Base-by-base conservation (phyloP, 2,329 filamentous ascomycete species). In the Geosmithia flava region DNA sequence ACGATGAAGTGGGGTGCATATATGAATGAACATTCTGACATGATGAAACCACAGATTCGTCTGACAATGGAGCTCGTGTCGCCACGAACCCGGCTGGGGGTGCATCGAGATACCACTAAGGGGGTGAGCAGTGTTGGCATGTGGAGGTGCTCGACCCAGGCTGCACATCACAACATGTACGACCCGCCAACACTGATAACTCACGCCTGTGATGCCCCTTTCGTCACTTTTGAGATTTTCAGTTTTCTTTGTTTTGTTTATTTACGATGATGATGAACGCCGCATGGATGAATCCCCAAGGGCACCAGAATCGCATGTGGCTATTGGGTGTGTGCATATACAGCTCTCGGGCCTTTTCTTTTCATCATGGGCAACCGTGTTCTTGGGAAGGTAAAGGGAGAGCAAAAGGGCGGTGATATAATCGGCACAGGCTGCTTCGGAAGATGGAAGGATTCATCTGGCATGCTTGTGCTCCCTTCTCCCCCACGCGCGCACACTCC, bases 311-410 rank as follows among this genome's bases (percentile, higher is more conserved):
- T 16, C 11, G 33, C 33, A 11, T 37, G 33, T 37, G 33, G 33
- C 33, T 37, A 16, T 37, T 37, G 33, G 33, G 33, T 16, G 20
- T 46, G 13, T 40, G 45, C n/a, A 20, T n/a, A 23, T 17, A 16
- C 20, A 44, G 16, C 15, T 44, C 16, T 19, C 23, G 8, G 23
- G 23, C 8, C 23, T 27, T 27, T 27, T 8, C 23, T 8, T n/a
- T 30, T 56, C 58, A 55, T 62, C 55, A 66, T 67, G 64, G 66
- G 64, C 63, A 62, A 67, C 64, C 64, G 63, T 59, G 60, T 60
- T 56, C 55, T 56, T 52, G 23, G 23, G 8, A 27, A 27, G 23
- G 8, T 8, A 8, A 27, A 8, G 23, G 4, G 23, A 27, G 8
- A 27, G 23, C 23, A 8, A 27, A 5, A 8, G 23, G 23, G 23